Base-by-base conservation (phyloP, 2,329 filamentous ascomycete genomes). In the Fusarium sp. region DNA sequence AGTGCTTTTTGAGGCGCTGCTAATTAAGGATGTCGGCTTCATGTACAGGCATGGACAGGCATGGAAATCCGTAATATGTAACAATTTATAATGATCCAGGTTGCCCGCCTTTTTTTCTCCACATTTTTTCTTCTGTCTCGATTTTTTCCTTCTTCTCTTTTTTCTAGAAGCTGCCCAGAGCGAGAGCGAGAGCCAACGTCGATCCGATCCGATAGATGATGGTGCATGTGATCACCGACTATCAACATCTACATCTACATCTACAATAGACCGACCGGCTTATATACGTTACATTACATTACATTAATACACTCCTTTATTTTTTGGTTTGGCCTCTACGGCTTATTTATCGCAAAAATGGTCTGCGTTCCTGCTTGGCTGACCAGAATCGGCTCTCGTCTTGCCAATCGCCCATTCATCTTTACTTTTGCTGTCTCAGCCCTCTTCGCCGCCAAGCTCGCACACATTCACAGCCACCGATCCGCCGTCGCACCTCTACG, bases 381-480 rank as follows among this genome's bases (percentile, higher is more conserved):
- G 14, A 25, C 35, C 29, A 62, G 41, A 20, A 21, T 61, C 20
- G 29, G 45, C 47, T 63, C 63, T 52, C 76, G 74, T 20, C 71
- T 76, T 42, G 74, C 71, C 37, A 77, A 73, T 55, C 71, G 70
- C 47, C 71, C 70, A 18, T 75, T 78, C 40, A 63, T 78, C 60
- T 79, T 77, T 51, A 69, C 77, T 14, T 59, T 77, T 29, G 64
- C 72, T 33, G 70, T 69, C 39, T 63, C 76, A 63, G 70, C 76
- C 41, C 54, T 78, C 54, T 48, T 76, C 21, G 64, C 67, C 56
- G 74, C 76, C 52, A 79, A 79, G 58, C 53, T 68, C 17, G 65
- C 75, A 23, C 78, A 79, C 47, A 63, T 79, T 20, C 74, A 74
- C 58, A 76, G 71, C 52, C 75, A 79, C 40, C 63, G 74, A 36